Conservation (phyloP, 345 rosid species). For the Citrus unshiu region DNA sequence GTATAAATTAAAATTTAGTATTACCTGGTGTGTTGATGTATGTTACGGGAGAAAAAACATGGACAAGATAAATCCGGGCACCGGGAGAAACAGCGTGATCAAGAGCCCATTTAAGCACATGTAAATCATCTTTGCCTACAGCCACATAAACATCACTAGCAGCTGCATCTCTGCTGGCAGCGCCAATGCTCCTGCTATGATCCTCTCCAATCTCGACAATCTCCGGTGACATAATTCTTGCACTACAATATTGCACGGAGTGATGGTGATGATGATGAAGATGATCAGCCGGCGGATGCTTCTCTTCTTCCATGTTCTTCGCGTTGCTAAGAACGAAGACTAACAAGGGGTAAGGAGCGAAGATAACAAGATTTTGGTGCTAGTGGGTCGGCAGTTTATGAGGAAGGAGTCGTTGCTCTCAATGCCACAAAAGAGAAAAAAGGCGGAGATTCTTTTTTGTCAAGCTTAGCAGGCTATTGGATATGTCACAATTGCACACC, state of each 20-base stretch:
- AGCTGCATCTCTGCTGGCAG: constrained; percentile 17
- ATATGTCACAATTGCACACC: constrained; percentile 7
- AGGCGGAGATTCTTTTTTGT: constrained; percentile 32
- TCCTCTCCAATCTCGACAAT: constrained; percentile 67
- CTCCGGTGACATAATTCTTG: constrained; percentile 43
- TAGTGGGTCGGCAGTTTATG: constrained; percentile 17
- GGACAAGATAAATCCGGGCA: constrained; percentile 49
- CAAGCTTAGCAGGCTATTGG: constrained; percentile 32
- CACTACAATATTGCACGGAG: constrained; percentile 16
- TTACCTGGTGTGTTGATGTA: constrained; percentile 55
- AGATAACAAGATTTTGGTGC: constrained; percentile 31
- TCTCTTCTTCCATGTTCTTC: constrained; percentile 23
- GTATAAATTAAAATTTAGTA: background rate
- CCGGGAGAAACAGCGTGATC: constrained; percentile 44
- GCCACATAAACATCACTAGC: constrained; percentile 53
- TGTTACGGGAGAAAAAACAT: constrained; percentile 53
- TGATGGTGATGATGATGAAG: background rate
- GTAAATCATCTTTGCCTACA: constrained; percentile 57
- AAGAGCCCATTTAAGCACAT: constrained; percentile 54
- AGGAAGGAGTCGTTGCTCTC: constrained; percentile 42
- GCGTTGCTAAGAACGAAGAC: background rate
- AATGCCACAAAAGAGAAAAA: constrained; percentile 29
- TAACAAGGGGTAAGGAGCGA: constrained; percentile 9
- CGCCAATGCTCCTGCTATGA: constrained; percentile 16
- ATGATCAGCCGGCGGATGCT: constrained; percentile 4